Percentiles rank a stretch among this genome's conserved stretches.
These are phyloP conservation scores for Penicillium sp. DNA, from an alignment of 2,329 filamentous ascomycete genomes.

Conservation along the genomic window DNA sequence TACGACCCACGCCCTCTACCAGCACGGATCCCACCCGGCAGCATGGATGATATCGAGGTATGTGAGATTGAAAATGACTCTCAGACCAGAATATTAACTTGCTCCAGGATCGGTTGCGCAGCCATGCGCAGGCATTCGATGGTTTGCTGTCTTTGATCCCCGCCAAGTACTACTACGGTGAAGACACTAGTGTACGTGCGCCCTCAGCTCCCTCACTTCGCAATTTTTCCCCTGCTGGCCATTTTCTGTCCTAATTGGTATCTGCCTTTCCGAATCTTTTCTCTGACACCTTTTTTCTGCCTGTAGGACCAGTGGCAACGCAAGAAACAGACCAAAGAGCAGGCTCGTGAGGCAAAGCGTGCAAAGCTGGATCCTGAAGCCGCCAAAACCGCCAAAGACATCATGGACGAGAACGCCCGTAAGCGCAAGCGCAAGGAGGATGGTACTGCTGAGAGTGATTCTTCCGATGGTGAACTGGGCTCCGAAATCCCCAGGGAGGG, in stretches of 20 bases:
- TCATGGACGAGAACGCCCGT: slow-evolving; percentile 79
- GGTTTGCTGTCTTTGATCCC: slow-evolving; percentile 84
- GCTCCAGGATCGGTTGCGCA: slow-evolving; percentile 48
- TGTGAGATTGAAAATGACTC: slow-evolving; percentile 15
- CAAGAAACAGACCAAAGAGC: slow-evolving; percentile 93
- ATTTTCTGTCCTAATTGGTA: slow-evolving; percentile 8
- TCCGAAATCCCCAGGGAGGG: slow-evolving; percentile 61
- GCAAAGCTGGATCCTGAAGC: slow-evolving; percentile 91
- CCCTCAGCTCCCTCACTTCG: slow-evolving; percentile 5
- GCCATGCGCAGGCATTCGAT: slow-evolving; percentile 74
- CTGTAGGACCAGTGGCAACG: slow-evolving; percentile 85
- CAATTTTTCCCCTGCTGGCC: slow-evolving; percentile 11
- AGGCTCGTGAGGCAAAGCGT: slow-evolving; percentile 77
- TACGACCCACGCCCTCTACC: slow-evolving; percentile 23
- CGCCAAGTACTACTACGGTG: slow-evolving; percentile 85
- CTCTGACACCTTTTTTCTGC: slow-evolving; percentile 14
- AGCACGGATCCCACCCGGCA: slow-evolving; percentile 10
- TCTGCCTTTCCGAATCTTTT: slow-evolving; percentile 2
- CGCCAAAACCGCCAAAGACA: slow-evolving; percentile 86
- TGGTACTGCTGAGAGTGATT: slow-evolving; percentile 51
- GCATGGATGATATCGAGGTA: slow-evolving; percentile 44
- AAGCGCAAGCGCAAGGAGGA: slow-evolving; percentile 74
- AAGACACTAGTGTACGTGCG: slow-evolving; percentile 74
- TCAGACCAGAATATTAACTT: slow-evolving; percentile 19
- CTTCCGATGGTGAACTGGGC: slow-evolving; percentile 47